A percentile compares a stretch with the other conserved stretches of the same genome.
Conservation (phyloP, 495 filamentous ascomycete species). For the Neurospora tetraspora region DNA sequence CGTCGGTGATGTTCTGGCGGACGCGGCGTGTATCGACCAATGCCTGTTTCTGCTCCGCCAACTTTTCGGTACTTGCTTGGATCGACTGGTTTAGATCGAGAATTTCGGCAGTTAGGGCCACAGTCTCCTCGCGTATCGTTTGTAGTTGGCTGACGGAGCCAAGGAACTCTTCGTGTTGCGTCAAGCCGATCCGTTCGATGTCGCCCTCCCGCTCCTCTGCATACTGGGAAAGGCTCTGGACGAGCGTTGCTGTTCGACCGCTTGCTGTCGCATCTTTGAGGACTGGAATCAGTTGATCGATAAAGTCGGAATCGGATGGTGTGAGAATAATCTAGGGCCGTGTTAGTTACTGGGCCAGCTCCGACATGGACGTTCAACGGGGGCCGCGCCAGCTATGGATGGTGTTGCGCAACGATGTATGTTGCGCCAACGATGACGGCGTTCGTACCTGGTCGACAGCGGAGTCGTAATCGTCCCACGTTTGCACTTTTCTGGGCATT, state of each 20-base stretch:
- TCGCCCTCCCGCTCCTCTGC: slow-evolving; percentile 78
- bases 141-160: slow-evolving; percentile 87
- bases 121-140: slow-evolving; percentile 78
- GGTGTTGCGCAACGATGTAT: not conserved
- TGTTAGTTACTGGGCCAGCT: not conserved
- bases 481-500: slow-evolving; percentile 39
- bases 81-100: slow-evolving; percentile 87
- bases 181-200: slow-evolving; percentile 90
- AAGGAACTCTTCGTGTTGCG: slow-evolving; percentile 94
- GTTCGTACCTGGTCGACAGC: slow-evolving; percentile 40
- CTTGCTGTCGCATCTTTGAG: slow-evolving; percentile 79
- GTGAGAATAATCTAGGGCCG: slow-evolving; percentile 73
- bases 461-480: slow-evolving; percentile 44
- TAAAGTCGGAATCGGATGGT: slow-evolving; percentile 83
- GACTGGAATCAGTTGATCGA: slow-evolving; percentile 87
- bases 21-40: slow-evolving; percentile 84
- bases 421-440: not conserved
- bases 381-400: not conserved
- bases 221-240: slow-evolving; percentile 69
- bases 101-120: slow-evolving; percentile 81
- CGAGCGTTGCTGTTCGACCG: slow-evolving; percentile 61
- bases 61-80: slow-evolving; percentile 86
- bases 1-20: slow-evolving; percentile 92
- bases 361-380: not conserved
- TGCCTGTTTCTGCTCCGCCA: slow-evolving; percentile 89